Base-by-base conservation (phyloP, 768 basidiomycete species). In the Serendipita sp. region DNA sequence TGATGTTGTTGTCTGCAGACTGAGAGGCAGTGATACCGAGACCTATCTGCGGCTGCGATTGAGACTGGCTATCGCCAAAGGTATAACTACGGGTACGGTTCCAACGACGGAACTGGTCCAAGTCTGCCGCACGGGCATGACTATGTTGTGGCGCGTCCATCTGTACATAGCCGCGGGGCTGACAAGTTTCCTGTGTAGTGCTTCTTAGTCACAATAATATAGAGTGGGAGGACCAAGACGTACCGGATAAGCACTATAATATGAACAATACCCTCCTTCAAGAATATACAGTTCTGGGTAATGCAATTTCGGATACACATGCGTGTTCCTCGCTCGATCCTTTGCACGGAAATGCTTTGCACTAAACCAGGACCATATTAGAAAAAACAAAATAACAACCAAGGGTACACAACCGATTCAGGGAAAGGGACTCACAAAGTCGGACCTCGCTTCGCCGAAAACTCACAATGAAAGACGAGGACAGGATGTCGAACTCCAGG, bases 221-320 rank as follows among this genome's bases (percentile, higher is more conserved):
- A 22, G 11, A 48, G 7, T 17, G n/a, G 5, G 9, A 9, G 20
- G 20, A n/a, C n/a, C 45, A 17, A 5, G n/a, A 72, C 74, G 30
- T 53, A 77, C 70, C 1, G 82, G 75, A 60, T 81, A 85, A 24
- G 76, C 74, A 67, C 84, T 82, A 75, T 79, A 96, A 75, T 92
- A 98, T 44, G 83, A 81, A 67, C 84, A 90, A 73, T 97, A 99
- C 13, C 96, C 96, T 41, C 96, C 96, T 74, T 96, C 90, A 5
- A 99, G 82, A 67, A 99, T 82, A 75, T 98, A 99, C 17, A 98
- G 82, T 74, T 99, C 96, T 0, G 96, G 96, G 70, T 90, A 99
- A 73, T 90, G 88, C 43, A 97, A 85, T 70, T 81, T 87, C 3
- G 96, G 96, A 71, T 99, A 99, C 20, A 82, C 73, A 64, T 88